Evolutionary conservation across 805 yeast species (phyloP), one percentile per base, ranked within the genome.

Genomic region (Zygotorulaspora chibaensis): DNA sequence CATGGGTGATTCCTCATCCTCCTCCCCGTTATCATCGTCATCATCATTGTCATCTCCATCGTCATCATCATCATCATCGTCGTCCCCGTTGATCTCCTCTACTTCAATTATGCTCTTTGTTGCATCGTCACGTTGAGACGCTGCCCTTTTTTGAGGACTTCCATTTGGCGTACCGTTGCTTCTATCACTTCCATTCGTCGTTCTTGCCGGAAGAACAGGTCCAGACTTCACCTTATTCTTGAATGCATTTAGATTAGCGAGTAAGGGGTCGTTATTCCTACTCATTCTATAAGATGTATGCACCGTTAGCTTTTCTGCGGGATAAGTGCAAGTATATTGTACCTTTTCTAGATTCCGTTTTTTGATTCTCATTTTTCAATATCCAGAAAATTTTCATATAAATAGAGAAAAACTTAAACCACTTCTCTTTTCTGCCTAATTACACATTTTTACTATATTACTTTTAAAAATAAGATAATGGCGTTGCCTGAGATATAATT

Each of bases 231-330:
- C 76, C 47, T 78, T 75, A 58, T 71, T 79, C 59, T 75, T 78
- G 71, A 83, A 82, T 46, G 85, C 84, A 61, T 78, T 80, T 45
- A 83, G 68, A 66, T 83, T 80, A 48, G 77, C 81, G 47, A 76
- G 65, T 31, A 78, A 59, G 4, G 79, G 68, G 36, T 68, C 70
- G 28, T 61, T 62, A 29, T 61, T 57, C 31, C 39, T 50, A 45
- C 52, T 55, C 57, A 53, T 57, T 20, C 41, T 38, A 17, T 38
- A 20, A 25, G 8, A 2, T 11, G 15, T 9, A 35, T 29, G 33
- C 15, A 29, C 15, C 8, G n/a, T 29, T 12, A 5, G 15, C 7
- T 5, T 37, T 13, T 18, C 23, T 27, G n/a, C 41, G 17, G 35
- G 8, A 28, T 3, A 15, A 25, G 42, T 18, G 23, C 26, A 39